Evolutionary conservation across 805 yeast genomes (phyloP), one percentile per base, ranked within the genome.

Genomic region (Yarrowia sp.): DNA sequence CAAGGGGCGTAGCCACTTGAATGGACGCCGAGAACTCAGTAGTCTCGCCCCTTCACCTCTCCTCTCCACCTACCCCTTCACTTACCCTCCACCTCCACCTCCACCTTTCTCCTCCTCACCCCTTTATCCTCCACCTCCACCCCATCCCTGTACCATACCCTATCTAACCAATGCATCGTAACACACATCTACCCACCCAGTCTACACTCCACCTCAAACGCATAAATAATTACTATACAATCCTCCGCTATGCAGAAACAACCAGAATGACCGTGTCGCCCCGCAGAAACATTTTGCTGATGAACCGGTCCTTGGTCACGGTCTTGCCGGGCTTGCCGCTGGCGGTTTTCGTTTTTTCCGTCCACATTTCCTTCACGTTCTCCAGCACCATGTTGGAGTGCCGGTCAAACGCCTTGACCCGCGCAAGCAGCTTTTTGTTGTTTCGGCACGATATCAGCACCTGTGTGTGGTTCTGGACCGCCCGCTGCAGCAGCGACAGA

Each of bases 231-330:
- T 44, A 44, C 66, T 28, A 62, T 36, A 62, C 44, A 64, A 28
- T 43, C 43, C 43, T 48, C 51, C 61, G 8, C 63, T 62, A 67
- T 17, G 63, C 67, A 16, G 70, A 56, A 17, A 90, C 79, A 8
- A 95, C 85, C 33, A 95, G 86, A 65, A 95, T 89, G 21, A 95
- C 96, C 0, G 97, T 89, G 75, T 95, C 99, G 1, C 99, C 99
- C 76, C 99, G 82, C 41, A 95, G 79, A 72, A 95, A 95, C 83
- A 95, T 80, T 76, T 95, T 95, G 66, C 92, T 84, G 3, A 93
- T 85, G 73, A 90, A 95, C 70, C 98, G 79, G 71, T 89, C 95
- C 68, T 83, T 81, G 65, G 87, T 79, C 16, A 85, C 81, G 5
- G 86, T 81, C 70, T 87, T 85, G 64, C 88, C 87, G 69, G 84